These are phyloP conservation scores for Nakazawaea peltata DNA, from an alignment of 805 yeast genomes.

Conservation along the genomic window DNA sequence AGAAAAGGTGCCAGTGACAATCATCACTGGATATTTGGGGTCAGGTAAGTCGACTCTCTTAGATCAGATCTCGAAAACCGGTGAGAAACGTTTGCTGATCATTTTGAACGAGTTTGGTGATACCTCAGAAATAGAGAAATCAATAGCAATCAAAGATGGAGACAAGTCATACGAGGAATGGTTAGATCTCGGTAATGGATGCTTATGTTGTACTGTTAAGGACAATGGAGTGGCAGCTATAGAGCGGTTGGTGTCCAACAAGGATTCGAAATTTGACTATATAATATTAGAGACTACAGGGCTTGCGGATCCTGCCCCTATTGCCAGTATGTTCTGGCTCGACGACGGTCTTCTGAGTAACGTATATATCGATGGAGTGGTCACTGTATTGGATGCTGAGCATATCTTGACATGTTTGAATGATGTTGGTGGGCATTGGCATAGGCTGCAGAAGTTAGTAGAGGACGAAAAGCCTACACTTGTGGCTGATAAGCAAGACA, in stretches of 20 bases:
- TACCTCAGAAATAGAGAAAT: constrained; percentile 81
- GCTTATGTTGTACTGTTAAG: constrained; percentile 92
- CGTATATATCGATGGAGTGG: constrained; percentile 85
- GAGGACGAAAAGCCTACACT: constrained; percentile 24
- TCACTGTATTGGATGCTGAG: constrained; percentile 76
- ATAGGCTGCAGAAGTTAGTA: constrained; percentile 26
- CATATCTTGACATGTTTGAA: constrained; percentile 59
- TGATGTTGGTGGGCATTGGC: constrained; percentile 71
- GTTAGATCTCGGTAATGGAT: constrained; percentile 95
- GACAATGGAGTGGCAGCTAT: constrained; percentile 94
- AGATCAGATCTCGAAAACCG: constrained; percentile 60
- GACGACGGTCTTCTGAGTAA: constrained; percentile 82
- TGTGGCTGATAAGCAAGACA: constrained; percentile 18
- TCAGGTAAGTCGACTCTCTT: constrained; percentile 89
- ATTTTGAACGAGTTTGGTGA: constrained; percentile 91
- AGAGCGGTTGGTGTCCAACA: constrained; percentile 70
- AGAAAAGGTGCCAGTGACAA: constrained; percentile 76
- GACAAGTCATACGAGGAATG: constrained; percentile 72
- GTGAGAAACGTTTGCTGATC: constrained; percentile 76
- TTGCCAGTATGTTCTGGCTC: constrained; percentile 95
- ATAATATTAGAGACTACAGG: constrained; percentile 94
- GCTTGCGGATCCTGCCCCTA: constrained; percentile 95
- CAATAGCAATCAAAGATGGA: constrained; percentile 58
- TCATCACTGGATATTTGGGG: constrained; percentile 91
- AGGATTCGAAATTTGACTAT: constrained; percentile 73